phyloP scores from a whole-genome alignment of 805 yeast species.

The Clavispora carvajalis region DNA sequence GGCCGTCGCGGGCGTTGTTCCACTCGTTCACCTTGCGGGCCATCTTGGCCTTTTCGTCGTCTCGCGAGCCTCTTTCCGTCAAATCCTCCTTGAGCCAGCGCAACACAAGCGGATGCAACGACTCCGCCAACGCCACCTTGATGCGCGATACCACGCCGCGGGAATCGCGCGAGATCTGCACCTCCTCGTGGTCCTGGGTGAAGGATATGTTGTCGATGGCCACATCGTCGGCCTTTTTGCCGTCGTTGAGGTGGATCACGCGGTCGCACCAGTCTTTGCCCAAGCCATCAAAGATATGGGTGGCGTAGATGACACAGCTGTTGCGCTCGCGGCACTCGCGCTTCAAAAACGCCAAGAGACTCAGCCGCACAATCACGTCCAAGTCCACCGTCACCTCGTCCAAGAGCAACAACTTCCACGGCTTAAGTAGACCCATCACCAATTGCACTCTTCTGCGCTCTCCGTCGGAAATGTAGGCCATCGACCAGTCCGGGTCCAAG shows the following conservation, averaged over 20 bases:
- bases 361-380: conserved; percentile 83
- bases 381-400: conserved; percentile 97
- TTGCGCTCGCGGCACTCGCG: conserved; percentile 66
- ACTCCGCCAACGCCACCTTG: conserved; percentile 39
- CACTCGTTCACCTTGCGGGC: conserved; percentile 50
- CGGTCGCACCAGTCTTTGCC: conserved; percentile 81
- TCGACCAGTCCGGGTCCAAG: conserved; percentile 83
- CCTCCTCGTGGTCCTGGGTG: conserved; percentile 26
- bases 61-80: conserved; percentile 49
- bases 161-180: conserved; percentile 11
- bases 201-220: conserved; percentile 25
- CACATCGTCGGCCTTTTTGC: conserved; percentile 43
- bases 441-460: conserved; percentile 92
- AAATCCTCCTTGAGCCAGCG: conserved; percentile 59
- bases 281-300: conserved; percentile 95
- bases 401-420: conserved; percentile 81
- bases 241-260: conserved; percentile 71
- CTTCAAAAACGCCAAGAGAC: conserved; percentile 64
- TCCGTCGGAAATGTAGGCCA: conserved; percentile 91
- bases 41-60: conserved; percentile 36
- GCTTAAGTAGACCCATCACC: conserved; percentile 86
- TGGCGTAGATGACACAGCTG: conserved; percentile 84
- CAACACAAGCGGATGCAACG: conserved; percentile 69
- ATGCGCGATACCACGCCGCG: conserved; percentile 24
- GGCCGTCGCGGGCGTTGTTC: conserved; percentile 38